phyloP scores from a whole-genome alignment of 139 green algal genomes.

The Limnomonas spitsbergensis region DNA sequence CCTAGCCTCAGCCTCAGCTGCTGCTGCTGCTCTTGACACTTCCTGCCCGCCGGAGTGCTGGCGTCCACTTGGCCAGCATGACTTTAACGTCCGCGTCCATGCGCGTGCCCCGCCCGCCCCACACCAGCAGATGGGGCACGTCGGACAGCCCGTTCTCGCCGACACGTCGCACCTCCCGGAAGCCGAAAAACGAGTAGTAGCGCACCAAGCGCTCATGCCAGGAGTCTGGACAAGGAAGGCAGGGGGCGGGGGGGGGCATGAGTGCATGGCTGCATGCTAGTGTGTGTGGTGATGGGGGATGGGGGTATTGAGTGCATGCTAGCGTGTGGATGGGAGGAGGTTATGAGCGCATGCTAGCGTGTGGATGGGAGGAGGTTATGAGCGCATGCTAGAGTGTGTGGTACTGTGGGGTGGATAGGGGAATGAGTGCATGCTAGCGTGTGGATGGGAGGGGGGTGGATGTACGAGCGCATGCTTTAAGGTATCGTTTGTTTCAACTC shows the following conservation, averaged over 20 bases:
- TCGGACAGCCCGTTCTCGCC: slow-evolving; percentile 46
- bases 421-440: too few relatives aligned
- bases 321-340: too few relatives aligned
- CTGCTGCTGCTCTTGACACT: too few relatives aligned
- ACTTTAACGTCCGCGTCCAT: slow-evolving; percentile 69
- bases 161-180: slow-evolving; percentile 43
- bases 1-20: too few relatives aligned
- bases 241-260: background rate
- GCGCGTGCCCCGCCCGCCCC: slow-evolving; percentile 73
- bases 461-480: too few relatives aligned
- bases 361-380: too few relatives aligned
- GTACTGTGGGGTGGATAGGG: too few relatives aligned
- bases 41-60: slow-evolving; percentile 31
- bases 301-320: slow-evolving; percentile 2
- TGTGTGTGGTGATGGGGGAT: slow-evolving; percentile 14
- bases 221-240: background rate
- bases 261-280: background rate
- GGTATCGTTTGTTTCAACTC: too few relatives aligned
- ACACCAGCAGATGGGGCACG: slow-evolving; percentile 67
- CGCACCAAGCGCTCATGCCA: slow-evolving; percentile 3
- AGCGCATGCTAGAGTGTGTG: too few relatives aligned
- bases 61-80: slow-evolving; percentile 58
- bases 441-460: too few relatives aligned
- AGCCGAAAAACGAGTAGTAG: slow-evolving; percentile 67
- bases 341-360: too few relatives aligned